These are phyloP conservation scores for Fomitopsis schrenkii DNA, from an alignment of 1,284 basidiomycete genomes.

Conservation along the genomic window DNA sequence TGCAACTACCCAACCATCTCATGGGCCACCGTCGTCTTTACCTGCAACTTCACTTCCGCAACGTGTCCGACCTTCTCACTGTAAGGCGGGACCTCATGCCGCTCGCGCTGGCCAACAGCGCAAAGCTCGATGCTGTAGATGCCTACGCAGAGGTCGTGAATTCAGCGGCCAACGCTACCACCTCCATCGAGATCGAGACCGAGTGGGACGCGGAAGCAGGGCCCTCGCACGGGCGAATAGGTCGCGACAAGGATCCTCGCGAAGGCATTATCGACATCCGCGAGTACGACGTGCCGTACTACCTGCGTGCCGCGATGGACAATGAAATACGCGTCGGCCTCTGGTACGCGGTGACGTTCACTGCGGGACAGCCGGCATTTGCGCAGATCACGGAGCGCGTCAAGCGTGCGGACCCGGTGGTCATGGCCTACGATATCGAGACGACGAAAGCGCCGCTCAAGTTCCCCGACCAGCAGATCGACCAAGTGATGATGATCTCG, in stretches of 20 bases:
- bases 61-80: slow-evolving; percentile 86
- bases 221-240: slow-evolving; percentile 20
- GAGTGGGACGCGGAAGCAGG: slow-evolving; percentile 55
- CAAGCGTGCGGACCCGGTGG: slow-evolving; percentile 98
- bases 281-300: slow-evolving; percentile 98
- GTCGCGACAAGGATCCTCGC: slow-evolving; percentile 73
- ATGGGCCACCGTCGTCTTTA: slow-evolving; percentile 88
- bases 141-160: slow-evolving; percentile 98
- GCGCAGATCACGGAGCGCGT: slow-evolving; percentile 78
- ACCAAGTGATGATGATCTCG: slow-evolving; percentile 99
- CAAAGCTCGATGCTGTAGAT: slow-evolving; percentile 95
- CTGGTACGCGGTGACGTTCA: slow-evolving; percentile 91
- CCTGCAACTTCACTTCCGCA: slow-evolving; percentile 88
- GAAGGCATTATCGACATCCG: slow-evolving; percentile 93
- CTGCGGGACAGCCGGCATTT: slow-evolving; percentile 80
- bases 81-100: slow-evolving; percentile 90
- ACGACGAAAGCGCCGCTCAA: slow-evolving; percentile 98
- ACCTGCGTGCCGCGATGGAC: slow-evolving; percentile 97
- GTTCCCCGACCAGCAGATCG: slow-evolving; percentile 93
- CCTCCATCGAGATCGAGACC: slow-evolving; percentile 69
- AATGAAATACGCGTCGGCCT: slow-evolving; percentile 96
- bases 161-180: slow-evolving; percentile 55
- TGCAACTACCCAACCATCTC: slow-evolving; percentile 94
- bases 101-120: slow-evolving; percentile 84
- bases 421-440: slow-evolving; percentile 99